phyloP scores from a whole-genome alignment of 768 basidiomycete species.

The Hericium coralloides region DNA sequence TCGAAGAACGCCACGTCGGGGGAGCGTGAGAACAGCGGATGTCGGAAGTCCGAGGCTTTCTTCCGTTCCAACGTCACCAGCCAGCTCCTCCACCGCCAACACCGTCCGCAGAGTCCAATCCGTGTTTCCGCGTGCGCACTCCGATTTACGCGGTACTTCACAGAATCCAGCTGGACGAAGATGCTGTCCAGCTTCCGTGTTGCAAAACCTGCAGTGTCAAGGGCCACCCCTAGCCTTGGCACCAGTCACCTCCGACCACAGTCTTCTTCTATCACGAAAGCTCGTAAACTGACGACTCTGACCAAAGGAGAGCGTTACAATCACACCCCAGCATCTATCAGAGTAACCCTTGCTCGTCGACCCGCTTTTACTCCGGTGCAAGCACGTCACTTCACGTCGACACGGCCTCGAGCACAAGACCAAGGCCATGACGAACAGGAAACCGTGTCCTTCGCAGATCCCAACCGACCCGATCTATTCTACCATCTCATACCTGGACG shows the following conservation, averaged over 20 bases:
- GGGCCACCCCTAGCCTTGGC: no score
- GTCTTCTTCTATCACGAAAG: not conserved
- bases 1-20: not conserved
- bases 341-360: not conserved
- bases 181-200: no score
- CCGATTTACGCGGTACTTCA: not conserved
- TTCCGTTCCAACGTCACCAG: not conserved
- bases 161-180: no score
- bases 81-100: not conserved
- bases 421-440: not conserved
- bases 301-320: not conserved
- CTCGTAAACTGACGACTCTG: not conserved
- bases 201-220: no score
- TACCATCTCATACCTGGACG: constrained; percentile 11
- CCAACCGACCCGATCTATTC: constrained; percentile 8
- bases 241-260: not conserved
- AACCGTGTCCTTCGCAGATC: constrained; percentile 9
- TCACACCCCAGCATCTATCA: not conserved
- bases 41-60: not conserved
- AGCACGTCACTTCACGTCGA: not conserved
- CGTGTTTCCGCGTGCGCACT: not conserved
- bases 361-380: not conserved
- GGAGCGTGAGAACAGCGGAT: not conserved
- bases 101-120: not conserved
- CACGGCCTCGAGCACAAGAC: not conserved